Evolutionary conservation across 106 monocot species (phyloP), one percentile per base, ranked within the genome.

Genomic region (Dendrobium nobile): DNA sequence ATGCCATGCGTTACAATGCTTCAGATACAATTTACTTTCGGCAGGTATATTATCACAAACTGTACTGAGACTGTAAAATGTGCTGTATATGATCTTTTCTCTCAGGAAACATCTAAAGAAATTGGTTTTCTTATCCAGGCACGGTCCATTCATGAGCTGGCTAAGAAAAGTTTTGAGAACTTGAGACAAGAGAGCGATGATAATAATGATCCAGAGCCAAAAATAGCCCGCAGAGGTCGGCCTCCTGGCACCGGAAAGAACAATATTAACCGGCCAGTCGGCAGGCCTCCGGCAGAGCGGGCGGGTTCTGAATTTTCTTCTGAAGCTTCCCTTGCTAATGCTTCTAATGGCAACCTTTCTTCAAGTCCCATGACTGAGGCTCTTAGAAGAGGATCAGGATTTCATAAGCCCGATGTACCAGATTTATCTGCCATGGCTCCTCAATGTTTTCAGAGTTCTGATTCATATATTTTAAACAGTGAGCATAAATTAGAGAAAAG

Each of bases 1-100:
- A 96, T 86, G 96, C 96, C 48, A 96, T 93, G 96, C 80, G 75
- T 44, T 96, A 96, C 73, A 96, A 96, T 87, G 78, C 96, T 47
- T 84, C 88, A 44, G 96, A 96, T 54, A 96, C 96, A 44, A 81
- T 96, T 78, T 96, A 93, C 80, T 90, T 80, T 77, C 89, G 93
- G 20, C 96, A 96, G 96, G 96, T 96, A 86, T 41, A 16, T 77
- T 65, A 24, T 72, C 0, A 79, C 0, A 47, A 68, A 41, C 74
- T 74, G 74, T 43, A 15, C 37, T 70, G 28, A 5, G 64, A 64
- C 3, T 4, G 4, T 8, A 61, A 61, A 5, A n/a, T 61, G 5
- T 70, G 9, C 70, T 70, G 7, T 70, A 70, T 70, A 54, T 33
- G 55, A 43, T 72, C 16, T 72, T 45, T 44, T 43, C 43, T 74